phyloP scores from a whole-genome alignment of 805 yeast genomes.

The Priceomyces haplophilus region DNA sequence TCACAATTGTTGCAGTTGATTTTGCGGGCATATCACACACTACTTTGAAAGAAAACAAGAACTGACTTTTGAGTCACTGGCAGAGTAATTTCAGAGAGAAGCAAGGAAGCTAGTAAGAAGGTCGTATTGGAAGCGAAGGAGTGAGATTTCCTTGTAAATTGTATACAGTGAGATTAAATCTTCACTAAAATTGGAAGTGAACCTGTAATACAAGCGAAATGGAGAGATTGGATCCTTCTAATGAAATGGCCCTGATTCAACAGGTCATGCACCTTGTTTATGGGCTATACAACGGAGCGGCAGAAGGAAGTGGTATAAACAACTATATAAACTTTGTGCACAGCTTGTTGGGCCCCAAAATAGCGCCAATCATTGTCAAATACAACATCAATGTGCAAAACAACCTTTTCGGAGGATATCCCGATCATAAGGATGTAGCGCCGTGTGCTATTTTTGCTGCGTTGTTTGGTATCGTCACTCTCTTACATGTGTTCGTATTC shows the following conservation, averaged over 20 bases:
- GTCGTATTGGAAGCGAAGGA: no score
- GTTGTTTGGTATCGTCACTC: slow-evolving; percentile 44
- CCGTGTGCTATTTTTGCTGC: slow-evolving; percentile 60
- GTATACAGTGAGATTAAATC: no score
- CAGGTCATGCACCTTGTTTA: slow-evolving; percentile 19
- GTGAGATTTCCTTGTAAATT: no score
- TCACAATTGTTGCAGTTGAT: no score
- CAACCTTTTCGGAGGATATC: slow-evolving; percentile 62
- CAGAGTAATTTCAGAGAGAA: no score
- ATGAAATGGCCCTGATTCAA: not conserved
- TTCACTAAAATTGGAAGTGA: no score
- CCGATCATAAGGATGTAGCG: slow-evolving; percentile 49
- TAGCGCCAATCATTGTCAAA: slow-evolving; percentile 40
- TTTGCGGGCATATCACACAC: no score
- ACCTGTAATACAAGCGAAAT: no score
- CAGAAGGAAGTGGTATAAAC: slow-evolving; percentile 28
- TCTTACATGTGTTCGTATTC: slow-evolving; percentile 49
- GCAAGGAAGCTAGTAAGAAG: no score
- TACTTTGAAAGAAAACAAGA: no score
- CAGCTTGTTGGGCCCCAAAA: slow-evolving; percentile 10
- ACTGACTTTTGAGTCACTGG: no score
- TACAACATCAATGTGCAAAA: slow-evolving; percentile 41
- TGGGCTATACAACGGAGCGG: slow-evolving; percentile 21
- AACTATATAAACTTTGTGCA: slow-evolving; percentile 25
- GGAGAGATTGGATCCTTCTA: no score